Base-by-base conservation (phyloP, 805 yeast species). In the Monosporozyma solicola region DNA sequence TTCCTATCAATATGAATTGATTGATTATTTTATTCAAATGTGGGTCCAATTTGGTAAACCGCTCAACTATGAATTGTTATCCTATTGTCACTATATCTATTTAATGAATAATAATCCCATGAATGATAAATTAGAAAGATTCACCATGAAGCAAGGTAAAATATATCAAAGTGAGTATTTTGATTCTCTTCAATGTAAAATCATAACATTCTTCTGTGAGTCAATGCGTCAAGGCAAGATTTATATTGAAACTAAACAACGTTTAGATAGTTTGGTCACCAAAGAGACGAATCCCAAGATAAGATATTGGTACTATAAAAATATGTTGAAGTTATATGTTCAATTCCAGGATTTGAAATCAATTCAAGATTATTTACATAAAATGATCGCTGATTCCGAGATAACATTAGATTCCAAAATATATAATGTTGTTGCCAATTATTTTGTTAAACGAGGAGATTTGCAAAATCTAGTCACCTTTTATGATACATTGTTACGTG, bases 371-470 rank as follows among this genome's bases (percentile, higher is more conserved):
- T 7, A 9, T n/a, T 24, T 47, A 33, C 39, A 35, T 24, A 6
- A 41, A 10, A 55, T 65, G 13, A 46, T 51, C 24, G 37, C 54
- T 3, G 66, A 63, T 39, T 6, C 47, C 2, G 50, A 52, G 2
- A 54, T 61, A 25, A 39, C 39, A n/a, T 41, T 61, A 35, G 57
- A 54, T 29, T 52, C 54, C 1, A 48, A 51, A 10, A 57, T 57
- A 33, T 63, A 62, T 49, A 32, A 48, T 5, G 48, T 53, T 5
- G 54, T 65, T 24, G 54, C 60, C 6, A 53, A 54, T 27, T 61
- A 63, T 54, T 67, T 62, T 53, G 59, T 57, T 7, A 59, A 54
- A 31, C 52, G 54, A 11, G 66, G 68, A 8, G 53, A 49, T 24
- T 5, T 55, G 13, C 24, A n/a, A 5, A 45, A 52, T 29, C 29